These are phyloP conservation scores for Hanseniaspora sp. DNA, from an alignment of 1,139 yeast genomes.

Conservation along the genomic window DNA sequence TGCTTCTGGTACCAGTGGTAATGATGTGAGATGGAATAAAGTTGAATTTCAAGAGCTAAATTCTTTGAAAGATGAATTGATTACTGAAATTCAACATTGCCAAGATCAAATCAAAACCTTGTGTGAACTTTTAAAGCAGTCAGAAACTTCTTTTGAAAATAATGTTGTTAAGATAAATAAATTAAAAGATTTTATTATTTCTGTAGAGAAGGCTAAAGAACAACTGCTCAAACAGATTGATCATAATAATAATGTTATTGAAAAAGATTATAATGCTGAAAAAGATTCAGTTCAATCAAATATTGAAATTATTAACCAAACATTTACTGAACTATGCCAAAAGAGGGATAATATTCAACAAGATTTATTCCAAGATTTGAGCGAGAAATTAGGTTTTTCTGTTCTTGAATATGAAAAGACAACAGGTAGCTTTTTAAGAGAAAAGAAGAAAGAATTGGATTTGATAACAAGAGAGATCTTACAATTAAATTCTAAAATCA, in stretches of 20 bases:
- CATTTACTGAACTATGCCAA: slow-evolving; percentile 25
- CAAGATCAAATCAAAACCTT: slow-evolving; percentile 39
- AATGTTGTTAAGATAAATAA: slow-evolving; percentile 50
- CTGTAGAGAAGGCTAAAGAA: slow-evolving; percentile 41
- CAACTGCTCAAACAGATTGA: slow-evolving; percentile 49
- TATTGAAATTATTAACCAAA: slow-evolving; percentile 20
- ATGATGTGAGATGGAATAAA: slow-evolving; percentile 57
- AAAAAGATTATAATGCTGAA: slow-evolving; percentile 31
- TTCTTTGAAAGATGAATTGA: slow-evolving; percentile 50
- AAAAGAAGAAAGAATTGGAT: slow-evolving; percentile 52
- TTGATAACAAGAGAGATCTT: slow-evolving; percentile 51
- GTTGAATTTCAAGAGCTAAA: slow-evolving; percentile 51
- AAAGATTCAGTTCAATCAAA: slow-evolving; percentile 23
- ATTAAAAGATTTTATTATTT: slow-evolving; percentile 36
- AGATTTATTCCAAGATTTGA: slow-evolving; percentile 44
- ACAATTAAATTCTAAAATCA: slow-evolving; percentile 49
- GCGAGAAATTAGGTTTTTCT: slow-evolving; percentile 43
- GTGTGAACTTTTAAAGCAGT: slow-evolving; percentile 46
- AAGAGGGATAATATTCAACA: slow-evolving; percentile 36
- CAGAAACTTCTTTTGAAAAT: slow-evolving; percentile 47
- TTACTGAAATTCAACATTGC: slow-evolving; percentile 42
- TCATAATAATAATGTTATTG: slow-evolving; percentile 35
- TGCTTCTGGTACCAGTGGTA: slow-evolving; percentile 28
- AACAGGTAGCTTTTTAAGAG: slow-evolving; percentile 52
- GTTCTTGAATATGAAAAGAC: slow-evolving; percentile 58